Evolutionary conservation across 2,329 filamentous ascomycete genomes (phyloP).

Genomic region (Xylariaceae sp.): DNA sequence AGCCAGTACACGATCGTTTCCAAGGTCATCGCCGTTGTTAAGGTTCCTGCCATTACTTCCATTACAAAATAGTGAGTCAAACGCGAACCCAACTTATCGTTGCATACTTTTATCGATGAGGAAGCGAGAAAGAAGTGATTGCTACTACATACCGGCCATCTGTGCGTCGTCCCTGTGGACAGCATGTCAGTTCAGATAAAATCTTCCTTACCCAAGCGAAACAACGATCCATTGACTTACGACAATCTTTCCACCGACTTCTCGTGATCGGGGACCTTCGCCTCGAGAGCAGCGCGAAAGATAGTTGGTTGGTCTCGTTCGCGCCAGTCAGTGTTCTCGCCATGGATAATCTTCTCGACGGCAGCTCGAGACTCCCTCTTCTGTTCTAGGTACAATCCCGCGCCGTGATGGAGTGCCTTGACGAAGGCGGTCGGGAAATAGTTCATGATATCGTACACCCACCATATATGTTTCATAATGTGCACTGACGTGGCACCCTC

Average conservation of each 20-base stretch:
- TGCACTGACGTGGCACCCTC: conserved; percentile 3
- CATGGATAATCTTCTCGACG: conserved; percentile 2
- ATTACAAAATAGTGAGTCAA: too few relatives aligned
- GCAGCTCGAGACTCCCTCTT: conserved; percentile 2
- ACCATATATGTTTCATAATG: conserved; percentile 9
- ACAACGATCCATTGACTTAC: too few relatives aligned
- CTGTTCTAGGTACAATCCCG: conserved; percentile 5
- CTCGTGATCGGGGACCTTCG: conserved; percentile 3
- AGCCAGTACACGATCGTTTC: conserved; percentile 7
- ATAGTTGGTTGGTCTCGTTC: conserved; percentile 6
- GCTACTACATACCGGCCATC: too few relatives aligned
- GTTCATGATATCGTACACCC: conserved; percentile 7
- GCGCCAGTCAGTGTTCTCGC: conserved; percentile 9
- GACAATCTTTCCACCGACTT: conserved; percentile 6
- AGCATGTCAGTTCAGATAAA: too few relatives aligned
- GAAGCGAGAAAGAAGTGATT: too few relatives aligned
- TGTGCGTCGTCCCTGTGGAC: conserved; percentile 10
- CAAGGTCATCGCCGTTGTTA: conserved; percentile 6
- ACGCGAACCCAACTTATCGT: too few relatives aligned
- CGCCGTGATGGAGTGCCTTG: background rate
- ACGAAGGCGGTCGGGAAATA: background rate
- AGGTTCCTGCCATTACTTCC: conserved; percentile 13
- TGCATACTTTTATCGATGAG: too few relatives aligned
- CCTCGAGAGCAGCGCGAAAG: conserved; percentile 6
- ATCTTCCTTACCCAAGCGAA: too few relatives aligned